phyloP scores from a whole-genome alignment of 2,329 filamentous ascomycete species.

The Epichloe festucae region DNA sequence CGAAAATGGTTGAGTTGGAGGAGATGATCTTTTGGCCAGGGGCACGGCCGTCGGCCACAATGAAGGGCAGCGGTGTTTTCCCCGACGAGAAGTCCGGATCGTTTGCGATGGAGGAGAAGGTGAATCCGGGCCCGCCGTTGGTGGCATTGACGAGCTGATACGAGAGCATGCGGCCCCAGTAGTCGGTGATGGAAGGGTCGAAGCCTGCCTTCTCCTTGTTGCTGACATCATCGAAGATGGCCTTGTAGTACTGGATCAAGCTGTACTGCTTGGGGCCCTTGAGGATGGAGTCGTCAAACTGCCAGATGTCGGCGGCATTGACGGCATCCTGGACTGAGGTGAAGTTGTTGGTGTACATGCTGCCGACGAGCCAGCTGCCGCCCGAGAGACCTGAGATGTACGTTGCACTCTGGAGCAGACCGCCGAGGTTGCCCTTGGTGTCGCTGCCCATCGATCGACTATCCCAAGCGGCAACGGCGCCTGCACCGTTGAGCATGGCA shows the following conservation, averaged over 20 bases:
- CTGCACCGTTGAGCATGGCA: conserved; percentile 74
- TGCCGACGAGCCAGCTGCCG: conserved; percentile 76
- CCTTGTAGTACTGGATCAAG: conserved; percentile 25
- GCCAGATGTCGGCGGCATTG: conserved; percentile 25
- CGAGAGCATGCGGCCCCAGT: conserved; percentile 76
- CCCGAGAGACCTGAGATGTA: conserved; percentile 74
- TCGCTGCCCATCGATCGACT: conserved; percentile 42
- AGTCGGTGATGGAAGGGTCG: conserved; percentile 65
- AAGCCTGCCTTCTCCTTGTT: conserved; percentile 28
- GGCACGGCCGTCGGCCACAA: conserved; percentile 34
- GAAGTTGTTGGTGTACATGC: conserved; percentile 74
- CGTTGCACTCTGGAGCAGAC: conserved; percentile 66
- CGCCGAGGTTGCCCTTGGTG: conserved; percentile 55
- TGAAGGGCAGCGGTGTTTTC: conserved; percentile 34
- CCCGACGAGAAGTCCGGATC: conserved; percentile 29
- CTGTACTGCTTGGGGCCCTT: conserved; percentile 24
- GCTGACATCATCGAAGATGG: conserved; percentile 21
- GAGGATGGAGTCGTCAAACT: conserved; percentile 29
- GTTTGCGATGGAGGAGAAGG: conserved; percentile 57
- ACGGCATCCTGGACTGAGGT: conserved; percentile 38
- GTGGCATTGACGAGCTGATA: conserved; percentile 72
- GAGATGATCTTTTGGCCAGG: conserved; percentile 30
- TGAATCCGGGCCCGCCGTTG: conserved; percentile 62
- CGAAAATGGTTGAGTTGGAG: conserved; percentile 48
- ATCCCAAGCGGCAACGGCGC: conserved; percentile 69